Percentiles rank a stretch among this genome's conserved stretches.
These are phyloP conservation scores for Cucumis hystrix DNA, from an alignment of 306 rosid species.

Conservation along the genomic window DNA sequence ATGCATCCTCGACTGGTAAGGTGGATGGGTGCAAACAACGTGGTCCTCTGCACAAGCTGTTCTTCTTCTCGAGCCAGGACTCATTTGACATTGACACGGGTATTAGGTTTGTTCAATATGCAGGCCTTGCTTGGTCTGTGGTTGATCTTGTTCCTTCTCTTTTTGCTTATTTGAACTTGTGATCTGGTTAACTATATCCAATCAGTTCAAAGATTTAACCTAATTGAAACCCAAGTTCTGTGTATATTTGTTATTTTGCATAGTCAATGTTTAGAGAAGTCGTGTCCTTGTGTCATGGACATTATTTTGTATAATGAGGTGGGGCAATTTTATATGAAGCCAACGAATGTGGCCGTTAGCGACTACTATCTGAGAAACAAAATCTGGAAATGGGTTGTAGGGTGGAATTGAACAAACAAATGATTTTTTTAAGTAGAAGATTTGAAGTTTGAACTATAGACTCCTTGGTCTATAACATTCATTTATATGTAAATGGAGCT, in stretches of 20 bases:
- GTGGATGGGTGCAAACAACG: conserved; percentile 32
- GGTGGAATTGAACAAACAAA: not conserved
- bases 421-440: too few relatives aligned
- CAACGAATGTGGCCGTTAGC: not conserved
- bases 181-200: not conserved
- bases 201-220: not conserved
- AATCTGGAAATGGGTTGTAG: not conserved
- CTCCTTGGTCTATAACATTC: too few relatives aligned
- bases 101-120: conserved; percentile 73
- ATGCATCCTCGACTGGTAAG: conserved; percentile 20
- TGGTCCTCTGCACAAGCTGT: conserved; percentile 38
- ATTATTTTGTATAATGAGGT: not conserved
- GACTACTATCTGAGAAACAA: not conserved
- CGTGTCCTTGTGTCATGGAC: not conserved
- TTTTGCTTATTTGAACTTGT: conserved; percentile 47
- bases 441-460: too few relatives aligned
- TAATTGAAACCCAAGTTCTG: not conserved
- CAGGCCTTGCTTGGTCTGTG: conserved; percentile 92
- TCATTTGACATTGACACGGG: conserved; percentile 82
- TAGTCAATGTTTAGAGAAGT: not conserved
- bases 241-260: not conserved
- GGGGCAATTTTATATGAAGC: not conserved
- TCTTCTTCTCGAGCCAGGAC: conserved; percentile 25
- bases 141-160: conserved; percentile 84
- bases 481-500: too few relatives aligned